Percentiles rank a stretch among this genome's conserved stretches.
These are phyloP conservation scores for Backusella luteola DNA, from an alignment of 192 early-diverging fungal genomes.

Conservation along the genomic window DNA sequence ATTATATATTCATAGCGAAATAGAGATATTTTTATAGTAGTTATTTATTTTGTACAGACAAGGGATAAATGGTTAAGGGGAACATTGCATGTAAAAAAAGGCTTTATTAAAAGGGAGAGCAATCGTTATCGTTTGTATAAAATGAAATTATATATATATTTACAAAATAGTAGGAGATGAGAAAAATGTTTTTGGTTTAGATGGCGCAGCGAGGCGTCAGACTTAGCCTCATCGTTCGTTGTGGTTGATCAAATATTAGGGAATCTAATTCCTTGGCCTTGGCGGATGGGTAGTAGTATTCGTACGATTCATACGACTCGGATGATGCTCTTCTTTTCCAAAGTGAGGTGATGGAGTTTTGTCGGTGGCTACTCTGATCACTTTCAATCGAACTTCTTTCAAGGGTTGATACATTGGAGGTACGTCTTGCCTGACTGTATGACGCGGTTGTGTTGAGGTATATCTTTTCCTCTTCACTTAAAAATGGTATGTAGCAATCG, in stretches of 20 bases:
- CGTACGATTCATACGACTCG: not conserved
- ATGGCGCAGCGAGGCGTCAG: constrained; percentile 7
- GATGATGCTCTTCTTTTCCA: constrained; percentile 12
- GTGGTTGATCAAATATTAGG: constrained; percentile 14
- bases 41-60: constrained; percentile 2
- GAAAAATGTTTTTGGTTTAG: not conserved
- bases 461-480: constrained; percentile 14
- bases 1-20: not conserved
- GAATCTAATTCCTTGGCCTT: constrained; percentile 11
- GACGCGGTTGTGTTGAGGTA: constrained; percentile 1
- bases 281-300: not conserved
- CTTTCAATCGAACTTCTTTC: not conserved
- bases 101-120: not conserved
- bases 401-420: not conserved
- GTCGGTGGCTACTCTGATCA: not conserved
- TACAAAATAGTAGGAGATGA: not conserved
- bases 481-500: not conserved
- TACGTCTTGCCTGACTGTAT: not conserved
- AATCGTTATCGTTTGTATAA: not conserved
- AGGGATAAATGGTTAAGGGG: constrained; percentile 3
- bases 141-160: not conserved
- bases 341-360: not conserved
- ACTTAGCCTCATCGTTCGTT: constrained; percentile 2
- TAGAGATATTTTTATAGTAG: not conserved
- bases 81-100: not conserved